Percentiles rank a stretch among this genome's conserved stretches.
Conservation (phyloP, 176 grass and related monocot genomes). For the Hyparrhenia diplandra region DNA sequence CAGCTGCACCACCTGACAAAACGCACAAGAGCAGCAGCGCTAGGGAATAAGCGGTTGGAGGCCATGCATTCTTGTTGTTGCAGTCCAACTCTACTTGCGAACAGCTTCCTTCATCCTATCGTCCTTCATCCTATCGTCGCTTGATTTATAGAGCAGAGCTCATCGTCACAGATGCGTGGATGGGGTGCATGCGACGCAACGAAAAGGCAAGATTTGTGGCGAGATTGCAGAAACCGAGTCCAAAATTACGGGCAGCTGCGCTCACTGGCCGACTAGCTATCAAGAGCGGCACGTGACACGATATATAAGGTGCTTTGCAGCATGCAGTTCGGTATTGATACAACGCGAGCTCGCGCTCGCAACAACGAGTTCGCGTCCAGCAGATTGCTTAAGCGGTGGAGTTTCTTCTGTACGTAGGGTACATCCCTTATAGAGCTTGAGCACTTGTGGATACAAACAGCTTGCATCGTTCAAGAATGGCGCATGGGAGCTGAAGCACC, state of each 20-base stretch:
- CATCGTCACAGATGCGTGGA: neutral
- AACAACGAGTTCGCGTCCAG: neutral
- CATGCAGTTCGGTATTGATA: neutral
- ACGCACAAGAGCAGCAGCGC: neutral
- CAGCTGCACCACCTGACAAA: neutral
- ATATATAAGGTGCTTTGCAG: neutral
- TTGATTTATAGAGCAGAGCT: neutral
- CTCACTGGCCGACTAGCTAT: neutral
- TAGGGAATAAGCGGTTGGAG: neutral
- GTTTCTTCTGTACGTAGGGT: neutral
- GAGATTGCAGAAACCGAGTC: conserved; percentile 7
- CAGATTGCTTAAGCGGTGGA: conserved; percentile 4
- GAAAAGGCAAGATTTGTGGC: neutral
- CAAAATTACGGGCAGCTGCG: conserved; percentile 8
- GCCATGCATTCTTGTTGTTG: no score
- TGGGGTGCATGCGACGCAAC: neutral
- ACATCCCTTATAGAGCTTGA: neutral
- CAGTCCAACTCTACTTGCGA: no score
- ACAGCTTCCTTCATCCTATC: neutral
- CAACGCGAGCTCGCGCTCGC: neutral
- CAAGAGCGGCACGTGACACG: neutral
- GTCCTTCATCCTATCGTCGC: neutral
- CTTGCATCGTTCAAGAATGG: neutral
- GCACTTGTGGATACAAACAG: no score
- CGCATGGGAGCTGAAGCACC: neutral